phyloP scores from a whole-genome alignment of 257 asterid genomes.

The Fraxinus quadrangulata region DNA sequence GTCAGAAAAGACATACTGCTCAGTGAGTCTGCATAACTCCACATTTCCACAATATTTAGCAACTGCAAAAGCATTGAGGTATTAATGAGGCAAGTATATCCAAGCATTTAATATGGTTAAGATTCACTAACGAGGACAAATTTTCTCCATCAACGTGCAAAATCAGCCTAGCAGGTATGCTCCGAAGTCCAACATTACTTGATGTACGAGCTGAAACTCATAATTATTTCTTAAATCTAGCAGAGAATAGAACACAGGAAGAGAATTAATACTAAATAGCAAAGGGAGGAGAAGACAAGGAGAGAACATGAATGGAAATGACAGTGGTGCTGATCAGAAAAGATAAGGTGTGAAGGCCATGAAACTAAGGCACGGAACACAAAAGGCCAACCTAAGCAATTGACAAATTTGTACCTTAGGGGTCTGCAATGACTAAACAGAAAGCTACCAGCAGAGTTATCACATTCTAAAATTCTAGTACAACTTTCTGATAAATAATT shows the following conservation, averaged over 20 bases:
- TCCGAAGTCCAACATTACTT: background rate
- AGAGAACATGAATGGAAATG: background rate
- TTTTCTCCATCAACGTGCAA: no score
- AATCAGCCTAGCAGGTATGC: constrained; percentile 3
- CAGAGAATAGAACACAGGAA: no score
- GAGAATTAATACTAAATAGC: background rate
- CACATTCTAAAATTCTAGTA: background rate
- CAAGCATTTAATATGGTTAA: constrained; percentile 20
- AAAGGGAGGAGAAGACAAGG: background rate
- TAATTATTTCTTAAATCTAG: background rate
- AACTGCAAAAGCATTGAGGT: constrained; percentile 55
- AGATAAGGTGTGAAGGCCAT: background rate
- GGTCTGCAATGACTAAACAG: background rate
- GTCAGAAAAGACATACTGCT: constrained; percentile 88
- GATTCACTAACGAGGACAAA: background rate
- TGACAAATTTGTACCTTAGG: background rate
- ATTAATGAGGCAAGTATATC: constrained; percentile 16
- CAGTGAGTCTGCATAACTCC: constrained; percentile 95
- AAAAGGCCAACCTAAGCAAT: background rate
- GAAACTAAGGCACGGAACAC: background rate
- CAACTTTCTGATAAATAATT: background rate
- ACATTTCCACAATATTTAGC: constrained; percentile 91
- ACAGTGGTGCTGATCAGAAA: background rate
- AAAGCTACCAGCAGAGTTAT: background rate
- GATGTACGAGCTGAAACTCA: background rate